phyloP scores from a whole-genome alignment of 2,329 filamentous ascomycete species.

The Eutypella sp. region DNA sequence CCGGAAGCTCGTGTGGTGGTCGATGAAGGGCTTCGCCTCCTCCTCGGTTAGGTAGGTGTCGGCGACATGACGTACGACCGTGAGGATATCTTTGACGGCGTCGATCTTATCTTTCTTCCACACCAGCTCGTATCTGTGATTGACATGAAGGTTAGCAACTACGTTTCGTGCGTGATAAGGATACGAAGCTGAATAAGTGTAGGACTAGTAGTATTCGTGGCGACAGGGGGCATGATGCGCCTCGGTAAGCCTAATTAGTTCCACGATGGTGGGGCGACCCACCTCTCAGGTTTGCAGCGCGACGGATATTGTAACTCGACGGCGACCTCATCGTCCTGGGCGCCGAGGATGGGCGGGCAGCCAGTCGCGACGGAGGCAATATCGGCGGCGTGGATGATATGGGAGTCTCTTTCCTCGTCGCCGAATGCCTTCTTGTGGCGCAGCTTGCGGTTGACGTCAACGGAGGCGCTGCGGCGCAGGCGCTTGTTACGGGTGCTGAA shows the following conservation, averaged over 20 bases:
- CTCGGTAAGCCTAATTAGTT: too few species aligned
- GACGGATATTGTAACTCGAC: conserved; percentile 84
- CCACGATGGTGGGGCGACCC: conserved; percentile 25
- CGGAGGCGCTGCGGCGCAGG: conserved; percentile 37
- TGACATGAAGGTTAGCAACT: conserved; percentile 10
- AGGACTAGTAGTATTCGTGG: conserved; percentile 1
- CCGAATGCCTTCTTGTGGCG: conserved; percentile 43
- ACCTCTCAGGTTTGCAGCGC: conserved; percentile 63
- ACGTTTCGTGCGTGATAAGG: conserved; percentile 4
- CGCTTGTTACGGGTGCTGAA: conserved; percentile 45
- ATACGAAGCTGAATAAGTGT: conserved; percentile 2
- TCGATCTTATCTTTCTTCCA: conserved; percentile 75
- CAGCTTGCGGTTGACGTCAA: conserved; percentile 44
- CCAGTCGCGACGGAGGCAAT: conserved; percentile 47
- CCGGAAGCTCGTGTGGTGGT: conserved; percentile 68
- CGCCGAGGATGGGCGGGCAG: conserved; percentile 46
- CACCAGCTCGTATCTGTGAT: conserved; percentile 63
- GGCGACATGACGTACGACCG: conserved; percentile 64
- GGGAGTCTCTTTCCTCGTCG: conserved; percentile 34
- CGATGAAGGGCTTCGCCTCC: conserved; percentile 61
- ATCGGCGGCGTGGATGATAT: conserved; percentile 55
- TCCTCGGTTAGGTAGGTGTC: conserved; percentile 73
- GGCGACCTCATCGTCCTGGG: conserved; percentile 47
- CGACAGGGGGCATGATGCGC: too few species aligned
- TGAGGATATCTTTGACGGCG: conserved; percentile 67